Percentiles rank a stretch among this genome's conserved stretches.
phyloP scores from a whole-genome alignment of 768 basidiomycete genomes.

The Butyriboletus loyo region DNA sequence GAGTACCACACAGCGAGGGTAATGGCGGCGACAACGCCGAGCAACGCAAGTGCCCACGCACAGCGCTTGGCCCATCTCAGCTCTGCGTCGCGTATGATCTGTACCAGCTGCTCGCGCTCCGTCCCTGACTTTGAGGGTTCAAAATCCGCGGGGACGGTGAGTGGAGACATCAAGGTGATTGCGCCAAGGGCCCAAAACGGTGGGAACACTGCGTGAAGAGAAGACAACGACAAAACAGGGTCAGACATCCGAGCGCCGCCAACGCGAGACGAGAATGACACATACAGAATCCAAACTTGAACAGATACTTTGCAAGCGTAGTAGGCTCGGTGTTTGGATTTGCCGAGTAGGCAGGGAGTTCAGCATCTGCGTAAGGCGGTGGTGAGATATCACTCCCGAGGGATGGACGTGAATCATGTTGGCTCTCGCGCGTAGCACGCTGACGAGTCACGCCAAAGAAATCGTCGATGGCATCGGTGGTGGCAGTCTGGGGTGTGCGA shows the following conservation, averaged over 20 bases:
- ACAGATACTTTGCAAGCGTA: conserved; percentile 47
- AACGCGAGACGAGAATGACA: conserved; percentile 1
- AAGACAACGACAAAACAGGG: neutral
- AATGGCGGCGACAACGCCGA: neutral
- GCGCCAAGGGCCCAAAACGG: conserved; percentile 46
- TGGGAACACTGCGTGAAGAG: conserved; percentile 40
- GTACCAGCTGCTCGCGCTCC: conserved; percentile 34
- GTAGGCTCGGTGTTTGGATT: conserved; percentile 33
- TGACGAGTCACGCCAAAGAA: conserved; percentile 29
- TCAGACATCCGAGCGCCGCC: neutral
- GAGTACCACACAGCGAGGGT: neutral
- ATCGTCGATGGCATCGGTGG: conserved; percentile 19
- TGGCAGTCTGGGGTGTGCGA: conserved; percentile 1
- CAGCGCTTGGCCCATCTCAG: conserved; percentile 43
- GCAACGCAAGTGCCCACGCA: conserved; percentile 2
- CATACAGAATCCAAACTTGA: conserved; percentile 51
- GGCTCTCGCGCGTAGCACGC: conserved; percentile 29
- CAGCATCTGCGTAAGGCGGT: conserved; percentile 32
- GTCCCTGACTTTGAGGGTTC: conserved; percentile 33
- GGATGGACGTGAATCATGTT: conserved; percentile 24
- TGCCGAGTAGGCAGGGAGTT: conserved; percentile 34
- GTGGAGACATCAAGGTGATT: conserved; percentile 39
- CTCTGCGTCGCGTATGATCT: conserved; percentile 35
- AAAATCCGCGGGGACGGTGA: conserved; percentile 32
- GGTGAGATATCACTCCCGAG: conserved; percentile 14